Conservation (phyloP, 306 rosid species). For the Psophocarpus tetragonolobus region DNA sequence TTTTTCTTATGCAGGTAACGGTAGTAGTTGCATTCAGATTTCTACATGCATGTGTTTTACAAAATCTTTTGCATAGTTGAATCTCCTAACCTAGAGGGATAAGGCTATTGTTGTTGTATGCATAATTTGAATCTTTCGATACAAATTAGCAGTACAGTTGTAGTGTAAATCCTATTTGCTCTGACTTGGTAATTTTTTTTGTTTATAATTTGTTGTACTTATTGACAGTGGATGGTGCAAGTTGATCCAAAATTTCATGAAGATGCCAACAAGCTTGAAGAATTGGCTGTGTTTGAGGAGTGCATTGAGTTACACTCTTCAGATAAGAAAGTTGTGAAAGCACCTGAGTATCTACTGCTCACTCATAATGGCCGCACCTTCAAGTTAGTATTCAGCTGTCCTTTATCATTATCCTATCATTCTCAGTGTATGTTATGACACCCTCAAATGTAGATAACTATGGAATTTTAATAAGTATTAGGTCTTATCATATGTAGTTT, state of each 20-base stretch:
- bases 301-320: conserved; percentile 78
- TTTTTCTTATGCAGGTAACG: conserved; percentile 20
- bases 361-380: conserved; percentile 90
- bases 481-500: background rate
- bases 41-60: background rate
- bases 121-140: background rate
- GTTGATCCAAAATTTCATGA: conserved; percentile 90
- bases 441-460: background rate
- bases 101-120: background rate
- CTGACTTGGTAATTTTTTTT: conserved; percentile 24
- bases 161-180: background rate
- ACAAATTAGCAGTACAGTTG: background rate
- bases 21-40: conserved; percentile 8
- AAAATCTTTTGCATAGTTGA: conserved; percentile 1
- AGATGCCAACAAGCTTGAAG: conserved; percentile 80
- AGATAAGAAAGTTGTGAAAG: conserved; percentile 69
- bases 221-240: conserved; percentile 89
- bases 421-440: background rate
- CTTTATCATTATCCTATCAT: conserved; percentile 24
- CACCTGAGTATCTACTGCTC: conserved; percentile 84
- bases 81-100: background rate
- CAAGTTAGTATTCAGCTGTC: conserved; percentile 72
- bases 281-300: conserved; percentile 92
- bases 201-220: conserved; percentile 32
- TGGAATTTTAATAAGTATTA: background rate